Conservation (phyloP, 306 rosid species). For the Gastrolobium bilobum region DNA sequence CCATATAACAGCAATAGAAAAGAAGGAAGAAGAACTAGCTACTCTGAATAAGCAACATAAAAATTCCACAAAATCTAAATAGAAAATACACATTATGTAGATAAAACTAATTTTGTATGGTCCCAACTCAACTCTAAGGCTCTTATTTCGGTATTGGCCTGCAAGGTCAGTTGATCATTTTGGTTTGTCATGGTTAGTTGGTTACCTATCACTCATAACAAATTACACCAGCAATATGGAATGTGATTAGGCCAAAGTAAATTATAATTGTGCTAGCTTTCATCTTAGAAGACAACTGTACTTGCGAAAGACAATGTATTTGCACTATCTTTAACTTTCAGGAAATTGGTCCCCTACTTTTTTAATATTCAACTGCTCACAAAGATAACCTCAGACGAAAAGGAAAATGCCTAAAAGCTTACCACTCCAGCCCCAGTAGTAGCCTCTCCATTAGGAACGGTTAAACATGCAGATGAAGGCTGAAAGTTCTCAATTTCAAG, state of each 20-base stretch:
- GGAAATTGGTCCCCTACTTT: slow-evolving; percentile 2
- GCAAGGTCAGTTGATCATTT: slow-evolving; percentile 31
- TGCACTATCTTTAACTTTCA: slow-evolving; percentile 20
- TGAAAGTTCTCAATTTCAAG: slow-evolving; percentile 74
- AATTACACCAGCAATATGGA: not conserved
- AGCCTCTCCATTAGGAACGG: slow-evolving; percentile 61
- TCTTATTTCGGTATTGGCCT: not conserved
- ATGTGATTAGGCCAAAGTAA: not conserved
- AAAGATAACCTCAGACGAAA: not conserved
- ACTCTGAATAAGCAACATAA: not conserved
- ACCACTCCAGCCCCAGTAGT: slow-evolving; percentile 64
- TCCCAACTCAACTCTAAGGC: not conserved
- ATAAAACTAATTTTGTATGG: not conserved
- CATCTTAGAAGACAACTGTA: not conserved
- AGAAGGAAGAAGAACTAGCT: slow-evolving; percentile 18
- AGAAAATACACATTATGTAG: slow-evolving; percentile 15
- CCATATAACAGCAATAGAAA: slow-evolving; percentile 1
- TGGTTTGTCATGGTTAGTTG: slow-evolving; percentile 30
- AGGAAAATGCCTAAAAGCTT: slow-evolving; percentile 19
- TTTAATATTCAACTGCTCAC: slow-evolving; percentile 14
- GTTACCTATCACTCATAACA: not conserved
- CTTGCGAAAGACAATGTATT: not conserved
- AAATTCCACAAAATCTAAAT: slow-evolving; percentile 26
- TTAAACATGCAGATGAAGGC: slow-evolving; percentile 59
- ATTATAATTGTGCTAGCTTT: not conserved